phyloP scores from a whole-genome alignment of 2,329 filamentous ascomycete genomes.

The Sphaerulina vaccinii region DNA sequence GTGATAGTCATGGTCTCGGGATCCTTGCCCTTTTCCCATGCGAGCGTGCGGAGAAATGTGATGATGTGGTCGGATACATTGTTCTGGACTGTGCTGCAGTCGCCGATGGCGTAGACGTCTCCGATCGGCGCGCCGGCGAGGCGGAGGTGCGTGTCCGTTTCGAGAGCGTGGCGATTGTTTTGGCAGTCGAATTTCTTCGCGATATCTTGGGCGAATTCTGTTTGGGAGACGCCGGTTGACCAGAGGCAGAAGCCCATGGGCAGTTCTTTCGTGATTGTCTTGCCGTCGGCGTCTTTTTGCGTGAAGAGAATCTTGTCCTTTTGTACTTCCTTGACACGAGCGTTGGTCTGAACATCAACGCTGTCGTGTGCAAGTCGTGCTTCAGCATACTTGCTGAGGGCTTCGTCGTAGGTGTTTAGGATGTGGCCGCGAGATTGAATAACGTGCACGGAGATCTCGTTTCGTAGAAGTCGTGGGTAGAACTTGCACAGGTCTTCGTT shows the following conservation, averaged over 20 bases:
- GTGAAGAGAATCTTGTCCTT: constrained; percentile 84
- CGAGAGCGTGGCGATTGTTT: constrained; percentile 85
- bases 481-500: constrained; percentile 86
- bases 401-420: constrained; percentile 96
- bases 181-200: constrained; percentile 75
- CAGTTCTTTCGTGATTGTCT: constrained; percentile 81
- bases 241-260: constrained; percentile 95
- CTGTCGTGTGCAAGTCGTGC: constrained; percentile 86
- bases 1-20: constrained; percentile 83
- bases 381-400: constrained; percentile 88
- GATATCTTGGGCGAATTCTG: constrained; percentile 73
- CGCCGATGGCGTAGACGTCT: constrained; percentile 94
- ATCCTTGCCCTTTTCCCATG: constrained; percentile 88
- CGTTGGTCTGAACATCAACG: constrained; percentile 87
- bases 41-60: constrained; percentile 81
- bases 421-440: constrained; percentile 95
- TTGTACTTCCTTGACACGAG: constrained; percentile 85
- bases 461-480: constrained; percentile 87
- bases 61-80: constrained; percentile 91
- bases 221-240: constrained; percentile 92
- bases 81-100: constrained; percentile 96
- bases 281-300: constrained; percentile 72
- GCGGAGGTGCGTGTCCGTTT: constrained; percentile 91
- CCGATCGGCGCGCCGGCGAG: constrained; percentile 84
- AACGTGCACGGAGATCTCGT: constrained; percentile 95